Conservation (phyloP, 768 basidiomycete genomes). For the Suillus occidentalis region DNA sequence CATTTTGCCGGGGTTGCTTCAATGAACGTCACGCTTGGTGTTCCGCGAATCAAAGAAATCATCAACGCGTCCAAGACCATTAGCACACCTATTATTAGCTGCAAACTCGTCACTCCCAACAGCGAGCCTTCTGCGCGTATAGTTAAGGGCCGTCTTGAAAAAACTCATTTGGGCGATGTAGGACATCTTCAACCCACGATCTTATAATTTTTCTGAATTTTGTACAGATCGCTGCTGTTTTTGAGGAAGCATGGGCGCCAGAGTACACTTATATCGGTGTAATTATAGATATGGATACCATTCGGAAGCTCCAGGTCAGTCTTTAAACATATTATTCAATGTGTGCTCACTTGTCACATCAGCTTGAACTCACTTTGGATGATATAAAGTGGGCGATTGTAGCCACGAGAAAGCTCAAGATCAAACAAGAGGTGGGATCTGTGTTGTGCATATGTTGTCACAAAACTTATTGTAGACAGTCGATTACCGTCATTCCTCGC, state of each 20-base stretch:
- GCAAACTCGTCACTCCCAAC: constrained; percentile 80
- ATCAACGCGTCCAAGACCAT: constrained; percentile 99
- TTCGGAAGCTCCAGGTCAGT: constrained; percentile 81
- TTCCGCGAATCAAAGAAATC: constrained; percentile 99
- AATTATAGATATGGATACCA: constrained; percentile 85
- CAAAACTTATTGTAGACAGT: constrained; percentile 36
- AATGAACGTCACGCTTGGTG: constrained; percentile 99
- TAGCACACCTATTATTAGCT: constrained; percentile 98
- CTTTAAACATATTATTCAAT: neutral
- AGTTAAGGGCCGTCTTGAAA: constrained; percentile 94
- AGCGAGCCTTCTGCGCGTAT: constrained; percentile 96
- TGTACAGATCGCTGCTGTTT: constrained; percentile 77
- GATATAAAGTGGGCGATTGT: constrained; percentile 94
- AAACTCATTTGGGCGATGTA: constrained; percentile 92
- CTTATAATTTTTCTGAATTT: neutral
- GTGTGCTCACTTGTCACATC: constrained; percentile 1
- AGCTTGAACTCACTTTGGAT: constrained; percentile 92
- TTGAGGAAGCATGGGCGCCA: constrained; percentile 96
- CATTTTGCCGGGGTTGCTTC: constrained; percentile 99
- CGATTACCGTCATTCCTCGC: constrained; percentile 73
- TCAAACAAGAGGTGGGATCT: constrained; percentile 72
- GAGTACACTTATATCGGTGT: constrained; percentile 92
- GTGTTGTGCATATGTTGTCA: neutral
- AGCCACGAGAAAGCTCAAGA: constrained; percentile 83
- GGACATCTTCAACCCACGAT: constrained; percentile 21